These are phyloP conservation scores for Colletotrichum sp. DNA, from an alignment of 2,329 filamentous ascomycete species.

Conservation along the genomic window DNA sequence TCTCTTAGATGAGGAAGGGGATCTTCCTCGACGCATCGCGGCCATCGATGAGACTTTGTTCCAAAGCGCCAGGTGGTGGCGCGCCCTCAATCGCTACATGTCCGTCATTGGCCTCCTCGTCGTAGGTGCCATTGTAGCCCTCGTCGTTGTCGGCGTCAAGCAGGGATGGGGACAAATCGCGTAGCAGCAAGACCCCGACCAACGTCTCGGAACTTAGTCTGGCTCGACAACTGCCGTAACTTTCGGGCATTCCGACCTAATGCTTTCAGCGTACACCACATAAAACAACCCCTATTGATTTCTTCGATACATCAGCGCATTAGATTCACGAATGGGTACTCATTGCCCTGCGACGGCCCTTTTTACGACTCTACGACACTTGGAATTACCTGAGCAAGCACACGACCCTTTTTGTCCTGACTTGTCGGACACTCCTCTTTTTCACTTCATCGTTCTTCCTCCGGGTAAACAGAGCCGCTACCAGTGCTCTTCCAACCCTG, in stretches of 20 bases:
- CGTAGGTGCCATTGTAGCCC: conserved; percentile 54
- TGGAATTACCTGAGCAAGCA: not conserved
- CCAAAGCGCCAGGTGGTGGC: conserved; percentile 64
- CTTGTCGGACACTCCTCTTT: not conserved
- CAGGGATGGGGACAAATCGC: conserved; percentile 48
- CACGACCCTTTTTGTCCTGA: not conserved
- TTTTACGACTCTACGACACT: conserved; percentile 20
- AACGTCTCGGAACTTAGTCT: not conserved
- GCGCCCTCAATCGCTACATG: conserved; percentile 64
- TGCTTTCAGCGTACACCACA: not conserved
- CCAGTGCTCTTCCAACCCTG: not conserved
- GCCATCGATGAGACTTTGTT: conserved; percentile 50
- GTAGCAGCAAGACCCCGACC: not conserved
- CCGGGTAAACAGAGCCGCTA: not conserved
- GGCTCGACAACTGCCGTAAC: not conserved
- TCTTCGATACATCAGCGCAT: not conserved
- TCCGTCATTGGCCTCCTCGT: conserved; percentile 60
- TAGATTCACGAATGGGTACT: conserved; percentile 9
- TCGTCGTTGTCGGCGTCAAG: conserved; percentile 57
- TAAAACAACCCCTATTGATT: not conserved
- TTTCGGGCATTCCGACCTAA: not conserved
- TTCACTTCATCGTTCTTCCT: not conserved
- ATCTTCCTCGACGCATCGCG: conserved; percentile 36
- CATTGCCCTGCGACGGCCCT: not conserved
- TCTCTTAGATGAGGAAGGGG: conserved; percentile 42